These are phyloP conservation scores for Solanum chiquidenum DNA, from an alignment of 257 asterid genomes.

Conservation along the genomic window DNA sequence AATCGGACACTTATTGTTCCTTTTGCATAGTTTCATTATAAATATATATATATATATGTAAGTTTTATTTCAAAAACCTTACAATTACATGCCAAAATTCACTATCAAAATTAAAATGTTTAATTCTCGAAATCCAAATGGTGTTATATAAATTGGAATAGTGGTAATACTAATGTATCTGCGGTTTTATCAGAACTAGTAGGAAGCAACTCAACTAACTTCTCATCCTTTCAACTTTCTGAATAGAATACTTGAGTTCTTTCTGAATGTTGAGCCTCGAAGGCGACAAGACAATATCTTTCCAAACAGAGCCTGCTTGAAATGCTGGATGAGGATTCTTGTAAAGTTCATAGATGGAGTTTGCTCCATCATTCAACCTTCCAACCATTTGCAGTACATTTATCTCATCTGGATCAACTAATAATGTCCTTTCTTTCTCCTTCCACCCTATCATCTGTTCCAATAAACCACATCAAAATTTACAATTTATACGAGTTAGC, in stretches of 20 bases:
- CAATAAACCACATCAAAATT: not conserved
- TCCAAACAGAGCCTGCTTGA: conserved; percentile 81
- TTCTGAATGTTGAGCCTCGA: conserved; percentile 87
- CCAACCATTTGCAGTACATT: conserved; percentile 40
- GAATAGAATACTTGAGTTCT: conserved; percentile 84
- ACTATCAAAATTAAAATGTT: not conserved
- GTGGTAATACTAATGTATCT: not conserved
- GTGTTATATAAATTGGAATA: not conserved
- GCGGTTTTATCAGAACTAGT: not conserved
- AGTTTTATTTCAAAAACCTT: not conserved
- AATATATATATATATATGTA: not conserved
- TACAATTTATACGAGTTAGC: not conserved
- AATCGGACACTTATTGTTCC: not conserved
- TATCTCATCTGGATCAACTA: conserved; percentile 93
- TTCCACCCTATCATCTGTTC: conserved; percentile 94
- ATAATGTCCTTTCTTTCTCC: conserved; percentile 71
- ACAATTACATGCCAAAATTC: not conserved
- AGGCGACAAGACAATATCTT: conserved; percentile 90
- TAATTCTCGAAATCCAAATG: not conserved
- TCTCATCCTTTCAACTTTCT: conserved; percentile 49
- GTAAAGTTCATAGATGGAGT: conserved; percentile 70
- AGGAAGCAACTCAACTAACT: not conserved
- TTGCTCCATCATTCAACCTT: conserved; percentile 58
- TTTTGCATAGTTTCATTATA: not conserved
- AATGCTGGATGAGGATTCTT: conserved; percentile 59